Conservation (phyloP, 177 flowering plant species). For the Telopea speciosissima region DNA sequence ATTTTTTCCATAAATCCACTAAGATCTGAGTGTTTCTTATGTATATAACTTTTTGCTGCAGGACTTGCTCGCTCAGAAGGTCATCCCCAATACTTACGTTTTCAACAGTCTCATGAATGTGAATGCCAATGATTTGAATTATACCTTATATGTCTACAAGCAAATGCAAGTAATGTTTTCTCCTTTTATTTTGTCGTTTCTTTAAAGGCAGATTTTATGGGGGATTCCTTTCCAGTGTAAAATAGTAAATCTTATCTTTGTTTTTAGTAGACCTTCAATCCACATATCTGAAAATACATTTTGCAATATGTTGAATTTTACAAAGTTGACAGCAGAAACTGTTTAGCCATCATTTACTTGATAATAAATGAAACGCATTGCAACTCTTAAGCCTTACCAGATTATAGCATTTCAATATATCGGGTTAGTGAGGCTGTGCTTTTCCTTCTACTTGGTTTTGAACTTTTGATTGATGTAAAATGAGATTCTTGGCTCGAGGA, state of each 20-base stretch:
- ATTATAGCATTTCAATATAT: background rate
- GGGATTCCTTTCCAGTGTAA: background rate
- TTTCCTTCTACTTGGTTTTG: background rate
- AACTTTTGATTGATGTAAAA: background rate
- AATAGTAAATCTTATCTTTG: background rate
- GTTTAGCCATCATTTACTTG: background rate
- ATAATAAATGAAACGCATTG: no score
- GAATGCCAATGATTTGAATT: slow-evolving; percentile 70
- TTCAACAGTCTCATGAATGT: slow-evolving; percentile 95
- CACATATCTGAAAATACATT: background rate
- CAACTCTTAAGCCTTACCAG: background rate
- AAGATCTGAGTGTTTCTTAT: background rate
- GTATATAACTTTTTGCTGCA: slow-evolving; percentile 25
- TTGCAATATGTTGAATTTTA: background rate
- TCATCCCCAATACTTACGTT: slow-evolving; percentile 62
- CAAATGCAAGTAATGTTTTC: slow-evolving; percentile 68
- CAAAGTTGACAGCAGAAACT: background rate
- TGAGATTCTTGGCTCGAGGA: background rate
- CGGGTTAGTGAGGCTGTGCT: background rate
- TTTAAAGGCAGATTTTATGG: slow-evolving; percentile 10
- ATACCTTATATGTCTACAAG: slow-evolving; percentile 53
- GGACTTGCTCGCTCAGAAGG: slow-evolving; percentile 58
- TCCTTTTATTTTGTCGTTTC: slow-evolving; percentile 14
- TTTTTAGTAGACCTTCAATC: background rate
- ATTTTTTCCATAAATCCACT: background rate